Evolutionary conservation across 306 rosid species (phyloP).

Genomic region (Cicer cuneatum): DNA sequence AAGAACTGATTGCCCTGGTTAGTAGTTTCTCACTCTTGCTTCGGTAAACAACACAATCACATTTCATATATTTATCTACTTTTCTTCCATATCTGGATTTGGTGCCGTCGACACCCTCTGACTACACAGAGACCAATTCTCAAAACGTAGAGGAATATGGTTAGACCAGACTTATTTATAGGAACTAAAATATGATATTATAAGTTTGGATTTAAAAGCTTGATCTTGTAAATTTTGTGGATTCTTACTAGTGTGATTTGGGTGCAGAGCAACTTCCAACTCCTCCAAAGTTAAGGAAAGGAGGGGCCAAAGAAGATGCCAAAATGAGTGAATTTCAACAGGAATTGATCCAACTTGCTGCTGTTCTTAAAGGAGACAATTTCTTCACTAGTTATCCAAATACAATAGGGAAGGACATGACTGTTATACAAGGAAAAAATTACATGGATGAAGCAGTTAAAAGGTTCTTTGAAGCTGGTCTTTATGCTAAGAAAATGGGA

Average conservation of each 20-base stretch:
- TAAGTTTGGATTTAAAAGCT: no score
- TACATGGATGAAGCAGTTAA: conserved; percentile 71
- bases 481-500: conserved; percentile 77
- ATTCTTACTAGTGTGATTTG: conserved; percentile 16
- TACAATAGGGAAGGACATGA: conserved; percentile 65
- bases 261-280: conserved; percentile 67
- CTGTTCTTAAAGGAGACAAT: conserved; percentile 78
- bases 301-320: conserved; percentile 63
- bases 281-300: conserved; percentile 57
- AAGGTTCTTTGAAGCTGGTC: conserved; percentile 78
- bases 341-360: conserved; percentile 78
- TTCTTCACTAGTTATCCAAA: conserved; percentile 70
- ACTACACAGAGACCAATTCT: no score
- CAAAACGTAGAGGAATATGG: no score
- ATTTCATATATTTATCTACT: no score
- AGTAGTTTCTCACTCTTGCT: conserved; percentile 28
- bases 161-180: no score
- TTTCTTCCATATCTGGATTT: no score
- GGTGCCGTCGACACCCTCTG: no score
- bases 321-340: conserved; percentile 79
- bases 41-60: not conserved
- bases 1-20: conserved; percentile 93
- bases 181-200: no score
- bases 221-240: not conserved
- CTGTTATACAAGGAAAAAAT: conserved; percentile 73